phyloP scores from a whole-genome alignment of 306 rosid species.

The Medicago ruthenica region DNA sequence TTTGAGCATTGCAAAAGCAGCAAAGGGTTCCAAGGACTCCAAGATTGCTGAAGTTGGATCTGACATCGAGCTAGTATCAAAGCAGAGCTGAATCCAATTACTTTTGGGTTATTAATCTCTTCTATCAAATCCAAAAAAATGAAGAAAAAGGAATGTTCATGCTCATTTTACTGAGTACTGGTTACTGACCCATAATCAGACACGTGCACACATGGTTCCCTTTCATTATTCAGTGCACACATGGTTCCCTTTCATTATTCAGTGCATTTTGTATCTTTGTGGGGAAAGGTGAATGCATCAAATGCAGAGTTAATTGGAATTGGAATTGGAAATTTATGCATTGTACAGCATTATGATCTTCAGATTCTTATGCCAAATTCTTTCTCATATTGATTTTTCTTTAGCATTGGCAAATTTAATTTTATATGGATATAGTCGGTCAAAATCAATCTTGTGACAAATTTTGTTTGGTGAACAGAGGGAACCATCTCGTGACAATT shows the following conservation, averaged over 20 bases:
- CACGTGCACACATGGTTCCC: not conserved
- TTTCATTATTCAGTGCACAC: constrained; percentile 15
- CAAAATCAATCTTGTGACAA: not conserved
- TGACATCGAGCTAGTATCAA: constrained; percentile 74
- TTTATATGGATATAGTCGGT: not conserved
- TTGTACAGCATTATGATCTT: constrained; percentile 28
- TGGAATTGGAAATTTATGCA: constrained; percentile 10
- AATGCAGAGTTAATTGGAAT: constrained; percentile 6
- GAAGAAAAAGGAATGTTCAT: constrained; percentile 26
- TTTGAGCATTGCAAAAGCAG: constrained; percentile 70
- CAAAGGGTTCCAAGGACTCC: constrained; percentile 72
- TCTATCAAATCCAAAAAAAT: constrained; percentile 3
- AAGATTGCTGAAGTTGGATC: constrained; percentile 86
- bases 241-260: not conserved
- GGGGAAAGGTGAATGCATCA: constrained; percentile 7
- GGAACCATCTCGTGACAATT: not conserved
- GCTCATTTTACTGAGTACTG: constrained; percentile 10
- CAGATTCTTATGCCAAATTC: constrained; percentile 5
- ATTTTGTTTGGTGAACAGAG: too few species aligned
- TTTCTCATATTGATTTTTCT: constrained; percentile 9
- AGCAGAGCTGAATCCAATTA: constrained; percentile 49
- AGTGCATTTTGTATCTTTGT: constrained; percentile 3
- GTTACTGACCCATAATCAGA: not conserved
- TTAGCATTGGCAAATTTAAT: not conserved
- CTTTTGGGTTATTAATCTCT: constrained; percentile 32